Conservation (phyloP, 345 rosid genomes). For the Populus alba region DNA sequence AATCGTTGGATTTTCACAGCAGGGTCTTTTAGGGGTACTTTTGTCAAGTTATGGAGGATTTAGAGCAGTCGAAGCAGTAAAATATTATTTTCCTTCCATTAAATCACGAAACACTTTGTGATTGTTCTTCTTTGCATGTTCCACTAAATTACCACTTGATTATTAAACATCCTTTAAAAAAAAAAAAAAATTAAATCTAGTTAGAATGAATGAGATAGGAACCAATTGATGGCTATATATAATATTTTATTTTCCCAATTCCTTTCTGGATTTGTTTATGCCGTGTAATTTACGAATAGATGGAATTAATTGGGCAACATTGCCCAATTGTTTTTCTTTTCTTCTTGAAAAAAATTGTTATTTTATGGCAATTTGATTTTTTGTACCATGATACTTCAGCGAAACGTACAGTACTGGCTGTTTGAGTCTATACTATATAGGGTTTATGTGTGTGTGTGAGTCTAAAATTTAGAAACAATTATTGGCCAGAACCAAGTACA, state of each 20-base stretch:
- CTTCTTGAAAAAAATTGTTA: background rate
- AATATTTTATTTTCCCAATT: background rate
- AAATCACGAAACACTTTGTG: constrained; percentile 5
- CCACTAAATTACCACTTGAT: background rate
- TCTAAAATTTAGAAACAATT: background rate
- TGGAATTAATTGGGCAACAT: background rate
- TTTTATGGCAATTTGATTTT: background rate
- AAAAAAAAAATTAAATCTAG: too few relatives aligned
- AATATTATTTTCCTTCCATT: background rate
- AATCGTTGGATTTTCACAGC: background rate
- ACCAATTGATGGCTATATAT: background rate
- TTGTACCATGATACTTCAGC: background rate
- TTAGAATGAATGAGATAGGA: background rate
- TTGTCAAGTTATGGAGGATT: background rate
- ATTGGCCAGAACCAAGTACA: background rate
- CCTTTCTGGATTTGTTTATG: background rate
- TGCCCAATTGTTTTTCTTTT: too few relatives aligned
- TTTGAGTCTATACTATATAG: background rate
- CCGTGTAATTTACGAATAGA: background rate
- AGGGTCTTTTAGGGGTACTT: background rate
- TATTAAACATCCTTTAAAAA: background rate
- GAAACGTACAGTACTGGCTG: background rate
- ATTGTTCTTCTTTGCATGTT: background rate
- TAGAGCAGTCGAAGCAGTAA: background rate
- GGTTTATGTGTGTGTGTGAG: too few relatives aligned